A percentile compares a stretch with the other conserved stretches of the same genome.
Conservation (phyloP, 257 asterid genomes). For the Haberlea rhodopensis region DNA sequence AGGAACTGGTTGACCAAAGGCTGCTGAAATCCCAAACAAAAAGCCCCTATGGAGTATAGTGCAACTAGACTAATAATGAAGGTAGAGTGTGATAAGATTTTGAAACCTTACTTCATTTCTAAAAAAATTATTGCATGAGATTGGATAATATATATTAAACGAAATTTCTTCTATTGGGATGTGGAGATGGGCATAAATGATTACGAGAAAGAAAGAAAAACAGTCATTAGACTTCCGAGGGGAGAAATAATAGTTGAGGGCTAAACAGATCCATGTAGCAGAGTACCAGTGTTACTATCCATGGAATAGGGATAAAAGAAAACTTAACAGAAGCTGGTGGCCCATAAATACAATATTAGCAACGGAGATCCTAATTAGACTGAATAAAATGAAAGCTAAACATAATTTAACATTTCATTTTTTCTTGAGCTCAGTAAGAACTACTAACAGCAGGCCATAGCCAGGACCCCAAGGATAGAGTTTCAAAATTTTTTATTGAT, state of each 20-base stretch:
- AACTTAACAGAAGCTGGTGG: not conserved
- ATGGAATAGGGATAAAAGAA: too few species aligned
- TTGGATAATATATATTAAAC: not conserved
- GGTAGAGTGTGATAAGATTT: not conserved
- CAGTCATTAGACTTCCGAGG: not conserved
- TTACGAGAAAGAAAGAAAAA: not conserved
- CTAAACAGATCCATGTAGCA: not conserved
- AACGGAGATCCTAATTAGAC: not conserved
- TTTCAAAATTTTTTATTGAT: not conserved
- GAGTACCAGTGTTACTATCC: not conserved
- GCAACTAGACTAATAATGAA: not conserved
- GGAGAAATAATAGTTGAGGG: not conserved
- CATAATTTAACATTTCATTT: not conserved
- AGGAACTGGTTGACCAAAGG: not conserved
- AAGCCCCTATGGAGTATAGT: not conserved
- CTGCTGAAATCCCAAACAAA: not conserved
- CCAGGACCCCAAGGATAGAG: not conserved
- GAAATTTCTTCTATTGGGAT: not conserved
- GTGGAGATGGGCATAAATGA: not conserved
- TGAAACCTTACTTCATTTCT: not conserved
- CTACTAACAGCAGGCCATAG: not conserved
- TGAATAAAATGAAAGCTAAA: not conserved
- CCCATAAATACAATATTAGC: not conserved
- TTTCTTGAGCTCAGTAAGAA: not conserved
- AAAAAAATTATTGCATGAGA: not conserved